phyloP scores from a whole-genome alignment of 495 filamentous ascomycete genomes.

The Penicillium daleae region DNA sequence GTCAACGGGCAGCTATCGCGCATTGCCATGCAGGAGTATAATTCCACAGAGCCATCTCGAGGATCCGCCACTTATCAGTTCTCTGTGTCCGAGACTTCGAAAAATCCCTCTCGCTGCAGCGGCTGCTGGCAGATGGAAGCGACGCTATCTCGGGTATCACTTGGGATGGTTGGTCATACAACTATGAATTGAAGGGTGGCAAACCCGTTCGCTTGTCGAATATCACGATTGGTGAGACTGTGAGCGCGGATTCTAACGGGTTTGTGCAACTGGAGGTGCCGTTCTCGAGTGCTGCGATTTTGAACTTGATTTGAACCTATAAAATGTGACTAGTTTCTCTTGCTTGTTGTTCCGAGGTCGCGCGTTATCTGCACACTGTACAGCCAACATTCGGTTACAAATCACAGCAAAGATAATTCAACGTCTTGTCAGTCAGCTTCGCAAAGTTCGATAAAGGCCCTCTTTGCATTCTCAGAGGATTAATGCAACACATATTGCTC shows the following conservation, averaged over 20 bases:
- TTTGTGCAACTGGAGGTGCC: constrained; percentile 50
- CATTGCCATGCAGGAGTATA: constrained; percentile 60
- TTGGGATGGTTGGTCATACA: constrained; percentile 66
- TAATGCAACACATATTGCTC: no score
- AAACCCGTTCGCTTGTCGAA: constrained; percentile 59
- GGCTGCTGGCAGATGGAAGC: constrained; percentile 63
- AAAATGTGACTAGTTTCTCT: background rate
- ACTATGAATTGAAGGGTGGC: constrained; percentile 61
- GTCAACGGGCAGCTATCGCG: constrained; percentile 47
- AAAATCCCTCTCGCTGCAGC: constrained; percentile 40
- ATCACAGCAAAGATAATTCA: background rate
- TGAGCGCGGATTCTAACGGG: constrained; percentile 45
- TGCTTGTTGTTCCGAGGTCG: background rate
- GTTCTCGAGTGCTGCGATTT: constrained; percentile 52
- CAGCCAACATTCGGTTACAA: background rate
- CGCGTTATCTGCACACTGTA: background rate
- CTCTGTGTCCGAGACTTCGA: constrained; percentile 31
- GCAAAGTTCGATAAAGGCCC: background rate
- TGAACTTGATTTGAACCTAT: no score
- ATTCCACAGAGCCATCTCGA: constrained; percentile 51
- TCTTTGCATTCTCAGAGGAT: no score
- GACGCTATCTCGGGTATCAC: constrained; percentile 65
- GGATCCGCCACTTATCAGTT: constrained; percentile 51
- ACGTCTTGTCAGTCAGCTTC: constrained; percentile 1
- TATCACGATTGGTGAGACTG: constrained; percentile 59